Evolutionary conservation across 805 yeast genomes (phyloP).

Genomic region (Kodamaea laetipori): DNA sequence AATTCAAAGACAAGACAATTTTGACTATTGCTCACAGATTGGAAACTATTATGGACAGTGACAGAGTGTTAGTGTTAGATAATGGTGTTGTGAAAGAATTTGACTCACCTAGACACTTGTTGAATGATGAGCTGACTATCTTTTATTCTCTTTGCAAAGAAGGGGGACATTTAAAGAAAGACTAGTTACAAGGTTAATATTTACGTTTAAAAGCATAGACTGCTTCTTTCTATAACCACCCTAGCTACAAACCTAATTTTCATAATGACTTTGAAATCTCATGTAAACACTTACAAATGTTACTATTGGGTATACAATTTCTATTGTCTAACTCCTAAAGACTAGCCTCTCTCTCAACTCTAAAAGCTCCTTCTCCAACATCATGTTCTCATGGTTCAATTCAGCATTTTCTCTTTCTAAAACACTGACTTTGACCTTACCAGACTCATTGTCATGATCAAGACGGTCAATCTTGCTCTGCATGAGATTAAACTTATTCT

Average conservation of each 20-base stretch:
- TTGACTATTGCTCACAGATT: slow-evolving; percentile 88
- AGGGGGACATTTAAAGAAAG: slow-evolving; percentile 4
- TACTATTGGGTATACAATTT: background rate
- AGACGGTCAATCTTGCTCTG: slow-evolving; percentile 42
- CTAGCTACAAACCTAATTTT: too few relatives aligned
- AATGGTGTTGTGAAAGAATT: slow-evolving; percentile 76
- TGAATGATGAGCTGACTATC: slow-evolving; percentile 43
- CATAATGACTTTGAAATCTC: too few relatives aligned
- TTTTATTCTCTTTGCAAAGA: slow-evolving; percentile 39
- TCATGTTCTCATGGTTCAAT: slow-evolving; percentile 52
- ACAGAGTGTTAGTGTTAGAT: slow-evolving; percentile 73
- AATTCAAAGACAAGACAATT: slow-evolving; percentile 75
- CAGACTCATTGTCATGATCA: slow-evolving; percentile 41
- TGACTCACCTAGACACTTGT: slow-evolving; percentile 61
- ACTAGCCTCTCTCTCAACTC: slow-evolving; percentile 53
- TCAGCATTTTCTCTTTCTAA: slow-evolving; percentile 59
- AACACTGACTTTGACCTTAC: slow-evolving; percentile 46
- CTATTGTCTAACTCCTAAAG: slow-evolving; percentile 6
- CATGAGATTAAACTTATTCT: slow-evolving; percentile 48
- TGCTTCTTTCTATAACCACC: too few relatives aligned
- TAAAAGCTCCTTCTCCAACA: slow-evolving; percentile 57
- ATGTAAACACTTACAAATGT: background rate
- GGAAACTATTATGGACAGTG: slow-evolving; percentile 84
- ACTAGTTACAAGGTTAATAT: background rate
- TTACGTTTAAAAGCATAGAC: too few relatives aligned